These are phyloP conservation scores for Ogataea degrootiae DNA, from an alignment of 805 yeast species.

Conservation along the genomic window DNA sequence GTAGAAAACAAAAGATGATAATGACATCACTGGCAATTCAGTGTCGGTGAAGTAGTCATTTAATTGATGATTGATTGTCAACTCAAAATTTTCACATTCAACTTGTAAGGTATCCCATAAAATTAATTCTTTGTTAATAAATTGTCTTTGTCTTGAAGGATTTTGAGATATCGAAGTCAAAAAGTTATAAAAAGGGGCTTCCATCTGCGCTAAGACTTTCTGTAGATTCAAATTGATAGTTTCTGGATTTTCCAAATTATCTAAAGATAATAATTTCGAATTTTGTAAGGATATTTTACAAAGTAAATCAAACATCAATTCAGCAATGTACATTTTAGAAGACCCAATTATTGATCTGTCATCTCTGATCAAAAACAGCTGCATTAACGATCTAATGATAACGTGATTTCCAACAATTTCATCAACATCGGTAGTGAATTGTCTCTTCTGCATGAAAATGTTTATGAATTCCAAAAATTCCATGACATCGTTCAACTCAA, in stretches of 20 bases:
- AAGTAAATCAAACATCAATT: slow-evolving; percentile 29
- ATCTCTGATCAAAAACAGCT: slow-evolving; percentile 57
- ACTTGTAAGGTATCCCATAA: slow-evolving; percentile 82
- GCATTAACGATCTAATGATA: slow-evolving; percentile 60
- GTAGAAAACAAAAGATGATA: slow-evolving; percentile 65
- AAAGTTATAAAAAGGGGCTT: slow-evolving; percentile 41
- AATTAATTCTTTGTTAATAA: slow-evolving; percentile 49
- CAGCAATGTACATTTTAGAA: slow-evolving; percentile 29
- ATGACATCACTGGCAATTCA: slow-evolving; percentile 47
- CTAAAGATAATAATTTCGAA: slow-evolving; percentile 14
- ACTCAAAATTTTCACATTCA: slow-evolving; percentile 60
- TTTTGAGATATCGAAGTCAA: slow-evolving; percentile 52
- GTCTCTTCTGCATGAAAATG: slow-evolving; percentile 24
- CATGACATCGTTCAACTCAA: slow-evolving; percentile 24
- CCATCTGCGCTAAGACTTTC: slow-evolving; percentile 40
- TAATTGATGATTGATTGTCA: slow-evolving; percentile 30
- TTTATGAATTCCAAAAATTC: slow-evolving; percentile 24
- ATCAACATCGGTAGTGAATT: slow-evolving; percentile 19
- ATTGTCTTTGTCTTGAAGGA: slow-evolving; percentile 79
- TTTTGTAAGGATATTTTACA: slow-evolving; percentile 20
- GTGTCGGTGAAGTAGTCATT: slow-evolving; percentile 32
- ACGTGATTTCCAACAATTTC: slow-evolving; percentile 36
- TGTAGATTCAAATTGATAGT: slow-evolving; percentile 19
- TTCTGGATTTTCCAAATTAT: slow-evolving; percentile 9
- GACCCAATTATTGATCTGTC: slow-evolving; percentile 56